Conservation (phyloP, 176 grass and related monocot species). For the Triticum monococcum region DNA sequence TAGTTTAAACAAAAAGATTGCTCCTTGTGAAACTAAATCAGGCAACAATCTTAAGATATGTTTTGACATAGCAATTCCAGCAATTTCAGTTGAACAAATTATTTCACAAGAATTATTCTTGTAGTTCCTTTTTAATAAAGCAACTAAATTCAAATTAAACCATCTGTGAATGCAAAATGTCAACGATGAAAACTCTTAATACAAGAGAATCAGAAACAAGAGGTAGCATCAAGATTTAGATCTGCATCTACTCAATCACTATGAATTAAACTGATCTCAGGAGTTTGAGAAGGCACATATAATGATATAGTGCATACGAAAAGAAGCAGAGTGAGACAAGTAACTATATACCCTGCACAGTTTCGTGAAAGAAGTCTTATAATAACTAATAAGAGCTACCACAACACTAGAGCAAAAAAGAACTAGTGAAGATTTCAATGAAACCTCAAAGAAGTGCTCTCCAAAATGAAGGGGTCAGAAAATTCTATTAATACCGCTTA, state of each 20-base stretch:
- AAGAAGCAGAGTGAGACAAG: background rate
- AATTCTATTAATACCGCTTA: background rate
- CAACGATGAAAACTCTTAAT: background rate
- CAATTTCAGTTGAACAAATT: background rate
- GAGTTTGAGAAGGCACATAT: background rate
- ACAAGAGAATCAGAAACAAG: constrained; percentile 3
- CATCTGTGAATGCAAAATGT: background rate
- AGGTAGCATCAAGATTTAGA: background rate
- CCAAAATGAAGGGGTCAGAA: background rate
- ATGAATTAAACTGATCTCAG: background rate
- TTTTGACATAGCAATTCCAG: background rate
- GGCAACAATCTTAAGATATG: background rate
- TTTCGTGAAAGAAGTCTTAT: background rate
- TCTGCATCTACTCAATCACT: background rate
- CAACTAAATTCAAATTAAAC: too few relatives aligned
- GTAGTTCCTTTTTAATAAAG: too few relatives aligned
- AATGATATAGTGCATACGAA: background rate
- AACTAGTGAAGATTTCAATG: constrained; percentile 2
- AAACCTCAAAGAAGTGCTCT: background rate
- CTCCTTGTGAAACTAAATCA: background rate
- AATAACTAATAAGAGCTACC: background rate
- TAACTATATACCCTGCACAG: background rate
- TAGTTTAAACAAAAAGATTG: background rate
- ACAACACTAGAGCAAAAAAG: background rate
- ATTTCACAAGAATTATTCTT: background rate